phyloP scores from a whole-genome alignment of 148 eudicot genomes.

The Nepenthes mirabilis region DNA sequence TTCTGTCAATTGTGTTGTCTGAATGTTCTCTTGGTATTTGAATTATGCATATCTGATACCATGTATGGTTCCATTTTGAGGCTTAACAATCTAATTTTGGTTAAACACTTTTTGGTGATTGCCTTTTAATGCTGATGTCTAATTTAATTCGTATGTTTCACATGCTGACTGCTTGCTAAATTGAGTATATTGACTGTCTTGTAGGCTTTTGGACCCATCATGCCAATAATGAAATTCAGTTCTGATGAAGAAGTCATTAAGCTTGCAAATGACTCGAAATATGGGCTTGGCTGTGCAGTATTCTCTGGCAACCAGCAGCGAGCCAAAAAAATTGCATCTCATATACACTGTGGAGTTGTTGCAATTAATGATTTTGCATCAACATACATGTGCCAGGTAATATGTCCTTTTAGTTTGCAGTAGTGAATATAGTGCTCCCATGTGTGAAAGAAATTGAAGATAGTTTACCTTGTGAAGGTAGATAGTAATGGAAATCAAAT shows the following conservation, averaged over 20 bases:
- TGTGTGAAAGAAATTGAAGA: too few species aligned
- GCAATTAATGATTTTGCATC: constrained; percentile 97
- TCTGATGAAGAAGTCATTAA: constrained; percentile 79
- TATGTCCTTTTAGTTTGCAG: not conserved
- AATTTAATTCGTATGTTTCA: not conserved
- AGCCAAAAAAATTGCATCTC: constrained; percentile 70
- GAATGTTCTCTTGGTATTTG: not conserved
- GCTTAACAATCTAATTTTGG: not conserved
- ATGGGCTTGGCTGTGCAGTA: constrained; percentile 98
- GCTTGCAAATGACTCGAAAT: constrained; percentile 93
- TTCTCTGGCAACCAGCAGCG: constrained; percentile 84
- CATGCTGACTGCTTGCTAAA: not conserved
- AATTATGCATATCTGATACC: too few species aligned
- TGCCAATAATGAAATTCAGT: constrained; percentile 90
- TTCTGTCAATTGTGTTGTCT: not conserved
- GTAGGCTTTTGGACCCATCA: constrained; percentile 97
- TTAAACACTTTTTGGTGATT: not conserved
- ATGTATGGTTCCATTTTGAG: too few species aligned
- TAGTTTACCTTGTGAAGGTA: too few species aligned
- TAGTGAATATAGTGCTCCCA: too few species aligned
- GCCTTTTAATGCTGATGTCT: not conserved
- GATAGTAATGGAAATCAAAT: too few species aligned
- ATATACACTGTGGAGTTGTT: constrained; percentile 80
- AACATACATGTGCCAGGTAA: constrained; percentile 95
- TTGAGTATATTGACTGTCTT: not conserved